Base-by-base conservation (phyloP, 495 filamentous ascomycete species). In the Penicillium psychrofluorescens region DNA sequence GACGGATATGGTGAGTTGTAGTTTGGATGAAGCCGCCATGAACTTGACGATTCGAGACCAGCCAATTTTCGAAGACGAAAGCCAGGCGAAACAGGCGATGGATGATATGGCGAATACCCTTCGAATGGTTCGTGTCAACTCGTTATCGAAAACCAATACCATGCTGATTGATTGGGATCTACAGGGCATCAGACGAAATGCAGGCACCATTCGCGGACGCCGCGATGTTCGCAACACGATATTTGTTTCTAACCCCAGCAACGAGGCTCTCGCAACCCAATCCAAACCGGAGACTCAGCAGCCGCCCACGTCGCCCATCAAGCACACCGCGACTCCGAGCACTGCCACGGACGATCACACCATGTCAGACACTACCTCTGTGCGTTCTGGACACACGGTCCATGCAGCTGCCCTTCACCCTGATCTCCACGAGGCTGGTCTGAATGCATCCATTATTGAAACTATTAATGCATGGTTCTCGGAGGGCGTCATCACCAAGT, bases 21-120 rank as follows among this genome's bases (percentile, higher is more conserved):
- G 61, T 63, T 60, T 64, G 43, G 85, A 88, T 32, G 84, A 87
- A 38, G 72, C 80, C 22, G 74, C 84, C 44, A 86, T 95, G 66
- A 97, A 92, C 60, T 69, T 99, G 22, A 92, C 84, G 46, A 99
- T 99, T 49, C 77, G 88, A 48, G 90, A 88, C 50, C 86, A 94
- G 46, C 91, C 95, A 1, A 94, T 99, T 44, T 81, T 82, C 14
- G 92, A 98, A 64, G 92, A 97, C 59, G 87, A 91, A 51, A 80
- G 74, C 43, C 88, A 95, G 60, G 88, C 88, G 2, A 82, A 92
- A 62, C 84, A 86, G 35, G 92, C 94, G 1, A 72, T 96, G 56
- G 86, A 90, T 36, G 90, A 85, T 50, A 88, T 95, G 54, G 89
- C 91, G n/a, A 90, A 86, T 55, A 87, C 88, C 9, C 69, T 99